Conservation (phyloP, 768 basidiomycete species). For the Boletus insuetus region DNA sequence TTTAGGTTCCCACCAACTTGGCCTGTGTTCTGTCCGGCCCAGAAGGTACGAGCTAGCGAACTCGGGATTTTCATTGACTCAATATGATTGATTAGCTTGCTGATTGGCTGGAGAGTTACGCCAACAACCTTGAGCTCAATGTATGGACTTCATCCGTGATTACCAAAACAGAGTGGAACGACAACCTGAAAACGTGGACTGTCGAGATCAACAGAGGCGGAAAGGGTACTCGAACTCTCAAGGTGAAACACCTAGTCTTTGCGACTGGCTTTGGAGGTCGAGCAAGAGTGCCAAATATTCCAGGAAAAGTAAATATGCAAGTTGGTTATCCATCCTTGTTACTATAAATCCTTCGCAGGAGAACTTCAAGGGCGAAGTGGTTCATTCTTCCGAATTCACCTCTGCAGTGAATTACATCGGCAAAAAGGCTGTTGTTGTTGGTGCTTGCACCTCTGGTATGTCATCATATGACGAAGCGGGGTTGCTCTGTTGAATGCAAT, state of each 20-base stretch:
- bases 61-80: too few relatives aligned
- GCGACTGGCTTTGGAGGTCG: slow-evolving; percentile 51
- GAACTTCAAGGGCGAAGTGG: slow-evolving; percentile 49
- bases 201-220: slow-evolving; percentile 38
- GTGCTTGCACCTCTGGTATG: slow-evolving; percentile 63
- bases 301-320: slow-evolving; percentile 36
- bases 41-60: slow-evolving; percentile 36
- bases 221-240: slow-evolving; percentile 34
- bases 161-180: slow-evolving; percentile 37
- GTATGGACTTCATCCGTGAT: slow-evolving; percentile 57
- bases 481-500: slow-evolving; percentile 7
- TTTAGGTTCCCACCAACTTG: slow-evolving; percentile 55
- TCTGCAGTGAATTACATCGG: slow-evolving; percentile 48
- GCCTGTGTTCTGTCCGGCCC: slow-evolving; percentile 51
- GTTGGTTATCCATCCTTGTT: background rate
- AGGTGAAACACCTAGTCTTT: slow-evolving; percentile 52
- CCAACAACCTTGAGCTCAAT: slow-evolving; percentile 55
- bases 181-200: slow-evolving; percentile 42
- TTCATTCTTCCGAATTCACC: slow-evolving; percentile 54
- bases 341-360: slow-evolving; percentile 28
- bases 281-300: slow-evolving; percentile 44
- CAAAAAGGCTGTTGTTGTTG: slow-evolving; percentile 67
- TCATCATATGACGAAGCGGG: background rate
- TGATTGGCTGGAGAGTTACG: slow-evolving; percentile 65
- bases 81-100: slow-evolving; percentile 42